Base-by-base conservation (phyloP, 148 eudicot species). In the Dysphania ambrosioides region DNA sequence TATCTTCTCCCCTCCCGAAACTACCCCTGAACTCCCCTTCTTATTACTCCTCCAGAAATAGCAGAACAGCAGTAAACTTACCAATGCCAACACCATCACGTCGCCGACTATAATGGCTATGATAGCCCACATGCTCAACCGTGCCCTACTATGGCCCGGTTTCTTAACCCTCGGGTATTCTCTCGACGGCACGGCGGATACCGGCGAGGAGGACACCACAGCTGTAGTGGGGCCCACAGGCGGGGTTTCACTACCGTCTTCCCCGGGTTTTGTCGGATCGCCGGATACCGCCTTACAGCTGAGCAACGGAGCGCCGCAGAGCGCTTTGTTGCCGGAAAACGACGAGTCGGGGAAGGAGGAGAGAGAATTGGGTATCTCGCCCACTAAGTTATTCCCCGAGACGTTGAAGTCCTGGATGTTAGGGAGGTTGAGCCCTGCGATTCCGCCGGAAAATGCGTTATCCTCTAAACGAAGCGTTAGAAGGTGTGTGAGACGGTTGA, bases 51-150 rank as follows among this genome's bases (percentile, higher is more conserved):
- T 79, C 85, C 86, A 83, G 80, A 91, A 89, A 65, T 83, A 91
- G 63, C 96, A 91, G 80, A 87, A 90, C 0, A 94, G 40, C 0
- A 90, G 66, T 8, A 90, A 4, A 3, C 80, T 65, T 0, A 91
- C 83, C 2, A 84, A 34, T 0, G 70, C 83, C 2, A 94, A 53
- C 1, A 91, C 90, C 31, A 85, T n/a, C 0, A 90, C 68, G 30
- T 94, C 98, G 6, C 90, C 98, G 3, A 87, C 5, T 24, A 94
- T 81, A 1, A 94, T 91, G 0, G 71, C 82, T 16, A 87, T 72
- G 9, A 94, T 82, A 1, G 87, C 90, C 62, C 82, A 41, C 11
- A 77, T 27, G 24, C 93, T 83, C 35, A 88, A 79, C 55, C 69
- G 87, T 10, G 73, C 72, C 0, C 68, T 53, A 19, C 66, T 68